phyloP scores from a whole-genome alignment of 2,329 filamentous ascomycete species.

The Nigrospora oryzae region DNA sequence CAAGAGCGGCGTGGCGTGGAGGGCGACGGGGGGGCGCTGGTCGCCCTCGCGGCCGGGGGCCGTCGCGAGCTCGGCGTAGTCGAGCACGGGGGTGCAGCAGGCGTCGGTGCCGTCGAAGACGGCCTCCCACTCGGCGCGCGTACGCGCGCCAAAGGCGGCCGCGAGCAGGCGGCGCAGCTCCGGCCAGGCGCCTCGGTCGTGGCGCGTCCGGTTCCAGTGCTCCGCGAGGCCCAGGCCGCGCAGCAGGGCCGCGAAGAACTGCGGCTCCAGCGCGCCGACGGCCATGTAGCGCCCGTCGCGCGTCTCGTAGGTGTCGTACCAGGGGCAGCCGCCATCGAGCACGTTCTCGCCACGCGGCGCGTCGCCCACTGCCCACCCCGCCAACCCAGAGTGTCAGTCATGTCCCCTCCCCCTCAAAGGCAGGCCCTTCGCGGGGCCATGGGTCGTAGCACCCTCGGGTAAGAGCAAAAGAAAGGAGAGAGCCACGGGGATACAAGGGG shows the following conservation, averaged over 20 bases:
- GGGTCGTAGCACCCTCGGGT: too few species aligned
- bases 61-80: constrained; percentile 39
- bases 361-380: constrained; percentile 37
- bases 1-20: constrained; percentile 61
- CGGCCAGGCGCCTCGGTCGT: constrained; percentile 60
- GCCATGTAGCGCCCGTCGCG: constrained; percentile 72
- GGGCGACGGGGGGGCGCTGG: constrained; percentile 60
- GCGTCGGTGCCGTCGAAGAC: constrained; percentile 89
- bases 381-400: too few species aligned
- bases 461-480: too few species aligned
- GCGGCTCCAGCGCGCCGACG: constrained; percentile 80
- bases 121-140: constrained; percentile 70
- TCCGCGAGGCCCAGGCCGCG: constrained; percentile 54
- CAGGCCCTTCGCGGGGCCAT: too few species aligned
- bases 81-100: constrained; percentile 79
- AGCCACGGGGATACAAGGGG: too few species aligned
- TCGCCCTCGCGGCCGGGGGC: constrained; percentile 48
- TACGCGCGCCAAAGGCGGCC: constrained; percentile 57
- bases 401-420: too few species aligned
- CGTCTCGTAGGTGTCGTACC: constrained; percentile 84
- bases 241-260: constrained; percentile 67
- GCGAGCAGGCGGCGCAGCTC: constrained; percentile 54
- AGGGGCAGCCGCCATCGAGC: constrained; percentile 79
- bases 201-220: constrained; percentile 42
- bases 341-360: constrained; percentile 63